A percentile compares a stretch with the other conserved stretches of the same genome.
phyloP scores from a whole-genome alignment of 441 rosid genomes.

The Aleurites moluccanus region DNA sequence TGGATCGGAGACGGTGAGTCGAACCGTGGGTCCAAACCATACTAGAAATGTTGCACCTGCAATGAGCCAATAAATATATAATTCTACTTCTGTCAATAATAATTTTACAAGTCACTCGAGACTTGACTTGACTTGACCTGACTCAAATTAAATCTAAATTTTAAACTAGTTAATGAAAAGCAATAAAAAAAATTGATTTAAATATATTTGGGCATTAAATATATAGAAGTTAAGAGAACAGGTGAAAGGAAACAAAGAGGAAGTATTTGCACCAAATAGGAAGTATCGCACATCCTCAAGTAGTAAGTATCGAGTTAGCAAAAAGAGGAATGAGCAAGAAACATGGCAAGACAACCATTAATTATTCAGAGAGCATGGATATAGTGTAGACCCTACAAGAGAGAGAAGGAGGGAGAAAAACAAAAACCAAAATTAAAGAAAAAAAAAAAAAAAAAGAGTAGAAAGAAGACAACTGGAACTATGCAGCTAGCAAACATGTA shows the following conservation, averaged over 20 bases:
- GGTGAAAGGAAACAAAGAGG: slow-evolving; percentile 5
- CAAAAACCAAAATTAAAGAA: slow-evolving; percentile 9
- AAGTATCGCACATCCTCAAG: slow-evolving; percentile 46
- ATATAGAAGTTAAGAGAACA: neutral
- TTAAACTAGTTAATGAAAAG: no score
- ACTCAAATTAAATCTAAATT: no score
- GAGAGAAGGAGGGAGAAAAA: slow-evolving; percentile 10
- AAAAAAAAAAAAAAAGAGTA: slow-evolving; percentile 3
- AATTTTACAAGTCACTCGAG: no score
- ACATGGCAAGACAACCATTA: slow-evolving; percentile 41
- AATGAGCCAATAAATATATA: slow-evolving; percentile 46
- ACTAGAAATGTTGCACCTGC: slow-evolving; percentile 90
- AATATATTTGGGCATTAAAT: no score
- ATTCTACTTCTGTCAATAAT: no score
- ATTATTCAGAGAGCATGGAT: slow-evolving; percentile 44
- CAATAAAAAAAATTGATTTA: neutral
- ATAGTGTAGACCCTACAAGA: slow-evolving; percentile 46
- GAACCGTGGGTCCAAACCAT: slow-evolving; percentile 96
- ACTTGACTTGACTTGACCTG: no score
- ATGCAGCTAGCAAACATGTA: slow-evolving; percentile 33
- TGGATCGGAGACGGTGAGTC: slow-evolving; percentile 86
- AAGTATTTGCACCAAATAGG: slow-evolving; percentile 36
- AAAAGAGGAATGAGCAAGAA: slow-evolving; percentile 43
- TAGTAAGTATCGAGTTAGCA: slow-evolving; percentile 53
- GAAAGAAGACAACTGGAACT: slow-evolving; percentile 43